Conservation (phyloP, 495 filamentous ascomycete species). For the Trichoderma erinaceum region DNA sequence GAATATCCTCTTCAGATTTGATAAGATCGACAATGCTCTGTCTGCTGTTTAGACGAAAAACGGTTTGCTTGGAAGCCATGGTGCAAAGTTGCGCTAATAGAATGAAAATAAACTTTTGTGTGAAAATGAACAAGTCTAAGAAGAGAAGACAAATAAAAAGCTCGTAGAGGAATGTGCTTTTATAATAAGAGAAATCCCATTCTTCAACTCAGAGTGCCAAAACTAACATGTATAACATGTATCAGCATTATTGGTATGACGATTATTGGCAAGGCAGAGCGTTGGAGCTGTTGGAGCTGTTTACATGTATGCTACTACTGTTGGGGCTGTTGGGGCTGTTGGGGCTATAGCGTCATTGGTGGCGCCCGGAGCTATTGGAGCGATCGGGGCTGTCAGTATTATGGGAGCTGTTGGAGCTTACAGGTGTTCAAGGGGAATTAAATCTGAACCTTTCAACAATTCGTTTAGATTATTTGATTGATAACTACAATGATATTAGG, state of each 20-base stretch:
- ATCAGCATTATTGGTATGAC: background rate
- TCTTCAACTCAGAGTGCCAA: background rate
- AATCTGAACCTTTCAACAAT: too few species aligned
- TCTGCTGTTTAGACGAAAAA: background rate
- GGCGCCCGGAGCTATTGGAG: background rate
- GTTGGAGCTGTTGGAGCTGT: background rate
- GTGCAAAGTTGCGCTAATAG: background rate
- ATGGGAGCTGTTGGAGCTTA: background rate
- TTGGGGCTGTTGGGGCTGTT: background rate
- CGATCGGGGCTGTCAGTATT: background rate
- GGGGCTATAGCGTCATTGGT: background rate
- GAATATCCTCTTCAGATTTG: background rate
- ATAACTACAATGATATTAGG: too few species aligned
- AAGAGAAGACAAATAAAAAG: background rate
- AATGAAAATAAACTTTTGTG: background rate
- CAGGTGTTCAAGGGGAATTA: too few species aligned
- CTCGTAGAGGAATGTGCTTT: background rate
- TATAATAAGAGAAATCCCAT: background rate
- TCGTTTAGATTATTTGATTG: too few species aligned
- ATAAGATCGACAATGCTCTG: background rate
- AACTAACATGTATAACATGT: background rate
- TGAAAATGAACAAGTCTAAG: background rate
- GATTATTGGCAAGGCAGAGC: background rate
- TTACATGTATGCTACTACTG: background rate
- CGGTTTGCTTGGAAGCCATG: background rate